A percentile compares a stretch with the other conserved stretches of the same genome.
These are phyloP conservation scores for Nemania sp. DNA, from an alignment of 2,329 filamentous ascomycete genomes.

Conservation along the genomic window DNA sequence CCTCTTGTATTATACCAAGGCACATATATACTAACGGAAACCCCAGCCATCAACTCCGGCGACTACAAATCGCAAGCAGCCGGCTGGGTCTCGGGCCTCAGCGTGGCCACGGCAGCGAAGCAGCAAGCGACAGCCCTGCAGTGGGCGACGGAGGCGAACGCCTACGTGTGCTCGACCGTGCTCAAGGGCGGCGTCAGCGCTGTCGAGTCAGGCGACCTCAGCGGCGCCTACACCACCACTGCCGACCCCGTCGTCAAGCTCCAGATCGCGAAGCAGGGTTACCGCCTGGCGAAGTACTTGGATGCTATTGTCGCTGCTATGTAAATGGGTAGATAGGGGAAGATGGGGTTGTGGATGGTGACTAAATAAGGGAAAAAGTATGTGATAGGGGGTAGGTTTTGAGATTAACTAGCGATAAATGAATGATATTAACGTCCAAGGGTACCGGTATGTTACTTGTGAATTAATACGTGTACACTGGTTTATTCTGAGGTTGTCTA, in stretches of 20 bases:
- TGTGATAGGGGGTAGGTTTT: no score
- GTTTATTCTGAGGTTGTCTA: no score
- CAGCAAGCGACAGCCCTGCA: slow-evolving; percentile 37
- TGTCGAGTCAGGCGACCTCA: slow-evolving; percentile 46
- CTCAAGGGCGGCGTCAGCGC: slow-evolving; percentile 43
- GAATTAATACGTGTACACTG: no score
- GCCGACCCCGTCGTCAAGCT: slow-evolving; percentile 46
- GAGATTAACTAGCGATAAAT: no score
- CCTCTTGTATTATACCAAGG: no score
- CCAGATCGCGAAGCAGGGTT: slow-evolving; percentile 51
- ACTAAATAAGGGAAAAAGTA: no score
- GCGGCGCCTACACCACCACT: slow-evolving; percentile 44
- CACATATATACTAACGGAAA: no score
- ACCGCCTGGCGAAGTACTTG: slow-evolving; percentile 42
- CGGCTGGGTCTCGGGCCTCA: slow-evolving; percentile 43
- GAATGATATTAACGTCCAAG: no score
- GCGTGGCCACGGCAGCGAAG: slow-evolving; percentile 38
- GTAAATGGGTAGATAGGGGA: background rate
- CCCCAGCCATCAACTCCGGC: slow-evolving; percentile 44
- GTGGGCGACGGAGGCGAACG: slow-evolving; percentile 49
- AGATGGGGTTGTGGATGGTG: no score
- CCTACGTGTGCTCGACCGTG: slow-evolving; percentile 48
- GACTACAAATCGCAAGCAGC: slow-evolving; percentile 41
- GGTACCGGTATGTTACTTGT: no score
- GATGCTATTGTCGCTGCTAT: slow-evolving; percentile 39